These are phyloP conservation scores for Fabrea salina DNA, from an alignment of 169 alveolate genomes.

Conservation along the genomic window DNA sequence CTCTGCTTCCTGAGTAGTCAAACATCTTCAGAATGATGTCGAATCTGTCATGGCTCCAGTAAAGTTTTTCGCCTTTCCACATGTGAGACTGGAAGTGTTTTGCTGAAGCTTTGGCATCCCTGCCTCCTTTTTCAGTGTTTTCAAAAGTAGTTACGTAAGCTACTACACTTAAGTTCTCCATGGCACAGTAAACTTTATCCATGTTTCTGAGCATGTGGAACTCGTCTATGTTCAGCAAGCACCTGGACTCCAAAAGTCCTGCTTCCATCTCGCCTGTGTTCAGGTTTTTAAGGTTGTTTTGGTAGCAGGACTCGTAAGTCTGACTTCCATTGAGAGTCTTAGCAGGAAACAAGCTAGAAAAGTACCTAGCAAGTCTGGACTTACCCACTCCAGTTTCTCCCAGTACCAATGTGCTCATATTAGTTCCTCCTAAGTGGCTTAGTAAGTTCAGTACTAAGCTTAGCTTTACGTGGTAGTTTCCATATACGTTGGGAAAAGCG, in stretches of 20 bases:
- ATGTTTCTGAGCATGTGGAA: background rate
- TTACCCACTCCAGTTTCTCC: slow-evolving; percentile 14
- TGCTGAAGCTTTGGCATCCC: too few species aligned
- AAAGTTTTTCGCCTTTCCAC: background rate
- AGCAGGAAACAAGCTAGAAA: background rate
- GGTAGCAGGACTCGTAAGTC: background rate
- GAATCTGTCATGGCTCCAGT: background rate
- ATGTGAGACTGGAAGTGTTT: background rate
- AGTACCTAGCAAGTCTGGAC: background rate
- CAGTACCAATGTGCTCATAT: background rate
- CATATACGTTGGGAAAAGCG: background rate
- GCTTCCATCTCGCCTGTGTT: background rate
- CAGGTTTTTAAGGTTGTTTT: background rate
- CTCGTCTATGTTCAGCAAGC: background rate
- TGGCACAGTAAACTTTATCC: background rate
- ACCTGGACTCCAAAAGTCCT: background rate
- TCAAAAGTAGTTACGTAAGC: background rate
- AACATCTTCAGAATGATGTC: background rate
- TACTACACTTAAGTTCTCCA: slow-evolving; percentile 2
- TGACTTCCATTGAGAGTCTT: slow-evolving; percentile 1
- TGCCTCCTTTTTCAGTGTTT: background rate
- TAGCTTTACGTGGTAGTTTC: slow-evolving; percentile 20
- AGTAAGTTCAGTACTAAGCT: background rate
- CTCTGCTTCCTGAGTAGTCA: background rate
- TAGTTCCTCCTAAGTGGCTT: background rate